Evolutionary conservation across 768 basidiomycete species (phyloP).

Genomic region (Agrocybe chaxingu): DNA sequence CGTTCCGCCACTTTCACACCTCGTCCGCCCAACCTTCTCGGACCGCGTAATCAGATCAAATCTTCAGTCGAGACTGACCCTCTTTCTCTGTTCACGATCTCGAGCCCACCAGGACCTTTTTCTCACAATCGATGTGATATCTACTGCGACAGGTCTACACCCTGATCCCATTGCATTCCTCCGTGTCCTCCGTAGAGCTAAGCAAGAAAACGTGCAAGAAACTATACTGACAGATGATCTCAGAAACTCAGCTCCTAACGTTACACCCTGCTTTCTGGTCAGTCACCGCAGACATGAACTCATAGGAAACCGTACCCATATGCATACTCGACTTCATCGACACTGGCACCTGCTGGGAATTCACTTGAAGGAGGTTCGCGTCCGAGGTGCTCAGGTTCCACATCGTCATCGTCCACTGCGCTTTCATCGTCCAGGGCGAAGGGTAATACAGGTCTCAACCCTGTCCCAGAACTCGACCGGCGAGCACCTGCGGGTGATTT

Average conservation of each 20-base stretch:
- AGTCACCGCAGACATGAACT: background rate
- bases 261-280: conserved; percentile 4
- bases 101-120: too few relatives aligned
- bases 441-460: conserved; percentile 76
- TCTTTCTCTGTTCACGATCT: too few relatives aligned
- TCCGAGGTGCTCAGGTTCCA: conserved; percentile 57
- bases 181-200: background rate
- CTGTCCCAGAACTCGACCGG: conserved; percentile 79
- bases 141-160: too few relatives aligned
- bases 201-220: background rate
- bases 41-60: too few relatives aligned
- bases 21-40: too few relatives aligned
- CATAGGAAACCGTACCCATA: conserved; percentile 58
- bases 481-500: conserved; percentile 85
- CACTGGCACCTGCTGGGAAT: conserved; percentile 77
- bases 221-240: too few relatives aligned
- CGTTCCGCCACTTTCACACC: too few relatives aligned
- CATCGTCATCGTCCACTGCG: conserved; percentile 71
- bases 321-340: conserved; percentile 88
- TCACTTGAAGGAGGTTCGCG: conserved; percentile 68
- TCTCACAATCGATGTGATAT: too few relatives aligned
- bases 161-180: too few relatives aligned
- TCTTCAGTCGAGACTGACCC: too few relatives aligned
- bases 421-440: conserved; percentile 74
- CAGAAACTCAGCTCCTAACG: too few relatives aligned